A percentile compares a stretch with the other conserved stretches of the same genome.
Conservation (phyloP, 2,329 filamentous ascomycete genomes). For the Hyphodiscus sp. region DNA sequence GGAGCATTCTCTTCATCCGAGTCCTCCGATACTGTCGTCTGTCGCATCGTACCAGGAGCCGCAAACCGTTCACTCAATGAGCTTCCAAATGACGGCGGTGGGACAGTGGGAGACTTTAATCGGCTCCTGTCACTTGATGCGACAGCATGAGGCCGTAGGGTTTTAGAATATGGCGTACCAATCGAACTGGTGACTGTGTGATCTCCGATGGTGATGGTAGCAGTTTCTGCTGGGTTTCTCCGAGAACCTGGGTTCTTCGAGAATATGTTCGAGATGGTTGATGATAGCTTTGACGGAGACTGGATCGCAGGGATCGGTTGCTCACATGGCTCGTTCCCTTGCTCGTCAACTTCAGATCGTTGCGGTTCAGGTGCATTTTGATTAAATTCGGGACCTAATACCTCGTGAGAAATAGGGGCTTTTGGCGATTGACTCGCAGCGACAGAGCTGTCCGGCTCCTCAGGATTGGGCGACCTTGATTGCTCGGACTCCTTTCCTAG, state of each 20-base stretch:
- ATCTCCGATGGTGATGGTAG: conserved; percentile 30
- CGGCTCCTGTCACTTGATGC: conserved; percentile 3
- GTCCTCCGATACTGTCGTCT: conserved; percentile 9
- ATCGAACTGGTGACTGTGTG: conserved; percentile 28
- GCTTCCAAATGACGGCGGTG: conserved; percentile 25
- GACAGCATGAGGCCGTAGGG: conserved; percentile 11
- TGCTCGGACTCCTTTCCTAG: conserved; percentile 16
- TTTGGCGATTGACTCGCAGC: conserved; percentile 13
- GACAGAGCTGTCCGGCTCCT: conserved; percentile 15
- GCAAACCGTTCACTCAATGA: conserved; percentile 27
- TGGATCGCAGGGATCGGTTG: conserved; percentile 19
- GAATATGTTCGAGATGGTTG: conserved; percentile 21
- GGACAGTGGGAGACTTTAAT: background rate
- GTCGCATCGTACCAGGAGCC: conserved; percentile 19
- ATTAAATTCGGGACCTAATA: conserved; percentile 28
- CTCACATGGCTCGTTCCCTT: conserved; percentile 9
- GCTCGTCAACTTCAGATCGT: background rate
- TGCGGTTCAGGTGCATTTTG: conserved; percentile 24
- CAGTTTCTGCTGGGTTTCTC: conserved; percentile 21
- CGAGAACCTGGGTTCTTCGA: conserved; percentile 15
- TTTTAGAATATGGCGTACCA: conserved; percentile 23
- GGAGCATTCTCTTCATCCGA: conserved; percentile 8
- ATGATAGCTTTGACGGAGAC: conserved; percentile 20
- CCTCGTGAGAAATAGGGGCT: conserved; percentile 6
- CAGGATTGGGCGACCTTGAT: conserved; percentile 3